Conservation (phyloP, 805 yeast genomes). For the Ogataea saltuana region DNA sequence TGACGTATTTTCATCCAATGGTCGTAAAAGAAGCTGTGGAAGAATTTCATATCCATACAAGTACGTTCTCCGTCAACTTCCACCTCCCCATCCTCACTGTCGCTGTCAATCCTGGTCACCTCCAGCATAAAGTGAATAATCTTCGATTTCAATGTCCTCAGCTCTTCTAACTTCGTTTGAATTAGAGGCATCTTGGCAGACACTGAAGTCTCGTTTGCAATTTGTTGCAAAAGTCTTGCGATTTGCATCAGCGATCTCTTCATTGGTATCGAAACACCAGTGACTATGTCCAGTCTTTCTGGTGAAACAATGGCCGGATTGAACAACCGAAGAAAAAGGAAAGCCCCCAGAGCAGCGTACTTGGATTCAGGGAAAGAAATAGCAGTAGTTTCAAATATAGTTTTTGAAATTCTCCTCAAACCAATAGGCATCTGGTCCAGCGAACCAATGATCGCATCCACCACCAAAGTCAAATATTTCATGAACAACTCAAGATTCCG, state of each 20-base stretch:
- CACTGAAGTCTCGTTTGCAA: constrained; percentile 78
- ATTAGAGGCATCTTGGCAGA: constrained; percentile 63
- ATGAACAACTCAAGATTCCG: constrained; percentile 51
- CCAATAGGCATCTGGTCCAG: constrained; percentile 65
- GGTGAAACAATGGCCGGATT: constrained; percentile 94
- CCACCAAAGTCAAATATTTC: constrained; percentile 54
- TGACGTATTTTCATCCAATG: constrained; percentile 41
- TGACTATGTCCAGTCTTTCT: constrained; percentile 47
- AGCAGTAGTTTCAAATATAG: constrained; percentile 57
- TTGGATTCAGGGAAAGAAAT: constrained; percentile 67
- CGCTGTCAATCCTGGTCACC: constrained; percentile 23
- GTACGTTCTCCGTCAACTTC: constrained; percentile 16
- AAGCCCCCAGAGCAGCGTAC: constrained; percentile 78
- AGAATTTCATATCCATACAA: constrained; percentile 34
- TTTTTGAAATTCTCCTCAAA: constrained; percentile 67
- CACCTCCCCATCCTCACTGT: constrained; percentile 7
- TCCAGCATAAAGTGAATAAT: constrained; percentile 43
- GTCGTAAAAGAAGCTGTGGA: constrained; percentile 53
- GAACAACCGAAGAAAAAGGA: constrained; percentile 73
- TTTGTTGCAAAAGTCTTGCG: constrained; percentile 81
- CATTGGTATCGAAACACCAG: constrained; percentile 19
- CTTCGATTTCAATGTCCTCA: constrained; percentile 40
- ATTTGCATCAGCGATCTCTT: constrained; percentile 72
- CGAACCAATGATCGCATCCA: constrained; percentile 60
- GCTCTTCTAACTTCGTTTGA: constrained; percentile 40